A percentile compares a stretch with the other conserved stretches of the same genome.
These are phyloP conservation scores for Sambucus nigra DNA, from an alignment of 129 eudicot species.

Conservation along the genomic window DNA sequence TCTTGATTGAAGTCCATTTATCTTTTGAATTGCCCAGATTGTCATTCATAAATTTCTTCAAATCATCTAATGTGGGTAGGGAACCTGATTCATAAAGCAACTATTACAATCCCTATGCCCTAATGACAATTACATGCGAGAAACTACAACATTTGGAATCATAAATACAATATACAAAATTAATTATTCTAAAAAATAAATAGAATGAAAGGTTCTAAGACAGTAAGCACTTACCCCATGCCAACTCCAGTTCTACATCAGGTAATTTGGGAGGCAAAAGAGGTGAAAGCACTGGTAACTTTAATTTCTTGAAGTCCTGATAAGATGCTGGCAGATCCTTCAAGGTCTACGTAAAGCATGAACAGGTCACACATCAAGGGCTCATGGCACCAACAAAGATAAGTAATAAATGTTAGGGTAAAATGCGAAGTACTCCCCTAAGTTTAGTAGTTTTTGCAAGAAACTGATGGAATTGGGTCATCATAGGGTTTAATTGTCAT, in stretches of 20 bases:
- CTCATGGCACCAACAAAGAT: not conserved
- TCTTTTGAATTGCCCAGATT: slow-evolving; percentile 21
- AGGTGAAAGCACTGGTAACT: slow-evolving; percentile 34
- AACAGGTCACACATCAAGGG: not conserved
- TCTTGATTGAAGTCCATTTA: slow-evolving; percentile 42
- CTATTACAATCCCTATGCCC: slow-evolving; percentile 15
- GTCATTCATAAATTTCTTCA: slow-evolving; percentile 36
- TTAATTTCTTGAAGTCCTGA: slow-evolving; percentile 45
- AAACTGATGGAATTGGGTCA: too few relatives aligned
- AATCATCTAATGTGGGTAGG: slow-evolving; percentile 54
- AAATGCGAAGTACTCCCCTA: too few relatives aligned
- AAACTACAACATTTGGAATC: not conserved
- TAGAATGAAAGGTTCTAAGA: not conserved
- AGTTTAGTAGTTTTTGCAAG: too few relatives aligned
- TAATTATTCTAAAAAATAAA: not conserved
- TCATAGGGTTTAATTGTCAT: too few relatives aligned
- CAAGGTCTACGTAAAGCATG: slow-evolving; percentile 31
- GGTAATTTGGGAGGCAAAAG: slow-evolving; percentile 44
- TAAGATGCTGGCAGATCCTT: slow-evolving; percentile 50
- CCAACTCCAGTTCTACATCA: slow-evolving; percentile 20
- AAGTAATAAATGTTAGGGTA: not conserved
- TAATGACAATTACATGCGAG: slow-evolving; percentile 6
- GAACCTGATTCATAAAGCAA: slow-evolving; percentile 44
- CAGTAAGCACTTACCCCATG: slow-evolving; percentile 52
- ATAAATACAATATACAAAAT: not conserved